Evolutionary conservation across 495 filamentous ascomycete genomes (phyloP).

Genomic region (Tuber magnatum): DNA sequence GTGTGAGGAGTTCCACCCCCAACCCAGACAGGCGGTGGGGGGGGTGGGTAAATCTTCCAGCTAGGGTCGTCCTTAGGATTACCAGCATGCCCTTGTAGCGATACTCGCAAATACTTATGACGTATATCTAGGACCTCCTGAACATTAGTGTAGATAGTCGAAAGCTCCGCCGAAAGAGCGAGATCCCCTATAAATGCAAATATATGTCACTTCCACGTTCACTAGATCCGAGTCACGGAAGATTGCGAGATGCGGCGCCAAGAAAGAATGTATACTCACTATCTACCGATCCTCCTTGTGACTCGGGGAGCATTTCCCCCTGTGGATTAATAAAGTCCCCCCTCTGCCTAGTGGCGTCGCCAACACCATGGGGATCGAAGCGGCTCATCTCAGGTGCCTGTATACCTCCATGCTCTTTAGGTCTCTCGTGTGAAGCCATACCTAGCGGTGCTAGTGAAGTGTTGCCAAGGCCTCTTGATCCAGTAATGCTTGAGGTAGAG

Average conservation of each 20-base stretch:
- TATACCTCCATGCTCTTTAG: slow-evolving; percentile 23
- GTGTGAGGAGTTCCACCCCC: slow-evolving; percentile 46
- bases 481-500: slow-evolving; percentile 9
- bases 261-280: slow-evolving; percentile 16
- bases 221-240: slow-evolving; percentile 1
- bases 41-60: slow-evolving; percentile 86
- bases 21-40: slow-evolving; percentile 84
- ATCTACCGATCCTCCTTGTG: slow-evolving; percentile 32
- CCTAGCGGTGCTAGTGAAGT: slow-evolving; percentile 16
- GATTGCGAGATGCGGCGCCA: neutral
- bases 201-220: slow-evolving; percentile 32
- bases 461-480: slow-evolving; percentile 19
- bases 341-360: slow-evolving; percentile 3
- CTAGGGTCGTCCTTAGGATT: slow-evolving; percentile 77
- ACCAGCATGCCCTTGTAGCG: slow-evolving; percentile 66
- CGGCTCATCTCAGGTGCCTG: slow-evolving; percentile 31
- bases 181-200: slow-evolving; percentile 48
- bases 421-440: slow-evolving; percentile 31
- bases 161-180: slow-evolving; percentile 71
- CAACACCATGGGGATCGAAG: slow-evolving; percentile 37
- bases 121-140: slow-evolving; percentile 75
- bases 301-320: slow-evolving; percentile 19
- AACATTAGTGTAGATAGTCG: slow-evolving; percentile 78
- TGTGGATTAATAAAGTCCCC: slow-evolving; percentile 15
- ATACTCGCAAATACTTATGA: slow-evolving; percentile 81